Base-by-base conservation (phyloP, 2,329 filamentous ascomycete genomes). In the Stagonosporopsis rhizophila region DNA sequence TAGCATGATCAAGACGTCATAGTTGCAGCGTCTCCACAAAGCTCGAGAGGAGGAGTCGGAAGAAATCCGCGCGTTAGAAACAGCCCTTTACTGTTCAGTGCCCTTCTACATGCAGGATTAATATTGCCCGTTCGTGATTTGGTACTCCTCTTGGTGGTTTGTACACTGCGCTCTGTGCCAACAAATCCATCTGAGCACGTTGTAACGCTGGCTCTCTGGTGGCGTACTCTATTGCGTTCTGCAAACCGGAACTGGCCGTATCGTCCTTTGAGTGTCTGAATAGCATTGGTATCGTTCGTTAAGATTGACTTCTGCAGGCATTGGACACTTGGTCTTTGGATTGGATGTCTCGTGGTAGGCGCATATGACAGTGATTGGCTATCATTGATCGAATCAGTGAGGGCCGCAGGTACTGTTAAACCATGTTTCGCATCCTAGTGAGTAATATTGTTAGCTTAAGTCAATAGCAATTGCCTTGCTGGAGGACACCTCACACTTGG, bases 331-430 rank as follows among this genome's bases (percentile, higher is more conserved):
- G 6, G 17, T 25, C 8, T 17, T 12, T 9, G 9, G n/a, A 12
- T n/a, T n/a, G 23, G 8, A 2, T 28, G 7, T 37, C 7, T 9
- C 11, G 20, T 35, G 15, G 15, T 32, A 27, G 30, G 15, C 17
- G 11, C 14, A 17, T 12, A 12, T 30, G 46, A 28, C 6, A 8
- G 8, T 4, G 35, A 28, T 11, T 71, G 65, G 25, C 41, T 67
- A n/a, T 74, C 67, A 37, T 72, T 59, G 44, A 73, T 71, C 3
- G 72, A 64, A 47, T 74, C 72, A 20, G 37, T 32, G 2, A 59
- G 52, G 23, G 48, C 51, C 20, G 63, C 61, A 22, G 49, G 44
- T 15, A n/a, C 22, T 8, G 48, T 41, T 30, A 58, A 52, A 17
- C 41, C 25, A 46, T 32, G 15, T 2, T 59, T 32, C 19, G 44